These are phyloP conservation scores for Mycena filopes DNA, from an alignment of 768 basidiomycete species.

Conservation along the genomic window DNA sequence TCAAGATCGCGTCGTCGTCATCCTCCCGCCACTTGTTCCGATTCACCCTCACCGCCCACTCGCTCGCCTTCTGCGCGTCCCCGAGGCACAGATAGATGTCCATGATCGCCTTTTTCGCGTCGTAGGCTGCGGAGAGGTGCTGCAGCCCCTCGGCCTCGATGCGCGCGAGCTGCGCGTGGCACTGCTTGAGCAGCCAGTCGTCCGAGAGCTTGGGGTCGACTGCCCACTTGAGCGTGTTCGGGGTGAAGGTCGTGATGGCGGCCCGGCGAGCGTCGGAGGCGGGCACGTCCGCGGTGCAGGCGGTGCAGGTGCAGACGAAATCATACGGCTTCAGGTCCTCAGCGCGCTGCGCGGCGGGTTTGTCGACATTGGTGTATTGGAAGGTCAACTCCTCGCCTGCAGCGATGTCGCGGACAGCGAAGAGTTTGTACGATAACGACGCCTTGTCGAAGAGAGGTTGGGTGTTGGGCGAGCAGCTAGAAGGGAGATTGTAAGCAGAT, in stretches of 20 bases:
- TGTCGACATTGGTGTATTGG: slow-evolving; percentile 36
- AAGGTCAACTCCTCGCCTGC: slow-evolving; percentile 46
- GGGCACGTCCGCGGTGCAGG: slow-evolving; percentile 37
- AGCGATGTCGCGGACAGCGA: slow-evolving; percentile 42
- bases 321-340: slow-evolving; percentile 41
- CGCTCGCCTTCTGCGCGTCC: slow-evolving; percentile 11
- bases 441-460: slow-evolving; percentile 33
- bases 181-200: slow-evolving; percentile 9
- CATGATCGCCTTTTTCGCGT: not conserved
- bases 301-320: slow-evolving; percentile 45
- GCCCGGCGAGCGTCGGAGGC: slow-evolving; percentile 24
- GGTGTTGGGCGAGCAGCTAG: slow-evolving; percentile 37
- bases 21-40: slow-evolving; percentile 32
- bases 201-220: slow-evolving; percentile 32
- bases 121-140: not conserved
- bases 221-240: slow-evolving; percentile 42
- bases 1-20: not conserved
- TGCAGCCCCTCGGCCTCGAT: slow-evolving; percentile 12
- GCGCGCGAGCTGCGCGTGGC: slow-evolving; percentile 8
- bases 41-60: slow-evolving; percentile 10
- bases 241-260: slow-evolving; percentile 31
- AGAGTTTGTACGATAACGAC: slow-evolving; percentile 43
- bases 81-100: slow-evolving; percentile 7
- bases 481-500: not conserved
- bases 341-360: slow-evolving; percentile 38